Base-by-base conservation (phyloP, 176 grass and related monocot species). In the Rhynchospora breviuscula region DNA sequence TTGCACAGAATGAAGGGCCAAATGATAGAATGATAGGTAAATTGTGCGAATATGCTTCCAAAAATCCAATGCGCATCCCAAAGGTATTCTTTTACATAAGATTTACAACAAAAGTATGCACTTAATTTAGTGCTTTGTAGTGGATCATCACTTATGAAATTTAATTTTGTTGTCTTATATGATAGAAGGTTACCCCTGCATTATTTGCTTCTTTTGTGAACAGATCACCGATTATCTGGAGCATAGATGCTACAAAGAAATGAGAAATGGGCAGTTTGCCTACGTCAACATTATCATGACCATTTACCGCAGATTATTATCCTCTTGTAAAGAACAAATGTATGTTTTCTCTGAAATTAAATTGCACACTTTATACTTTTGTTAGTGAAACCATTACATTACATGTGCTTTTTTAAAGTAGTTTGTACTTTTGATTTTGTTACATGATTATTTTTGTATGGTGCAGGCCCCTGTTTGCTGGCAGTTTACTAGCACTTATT, bases 251-350 rank as follows among this genome's bases (percentile, higher is more conserved):
- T 99, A 95, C 78, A 95, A 85, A 87, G 96, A 99, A 75, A 85
- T 95, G 66, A 93, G 96, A 90, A 88, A 56, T n/a, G 93, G 91
- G 80, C 93, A 89, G 81, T 93, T 90, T 54, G 91, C 93, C 78
- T 93, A 83, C 81, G 93, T 88, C 47, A 99, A 99, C 88, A 81
- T 89, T 56, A 86, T 99, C 84, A 93, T 95, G 93, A 82, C 90
- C 78, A 99, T 99, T 90, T 99, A 95, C 80, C 93, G 93, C 54
- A 99, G 84, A 59, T 79, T 99, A 63, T 87, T 93, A 59, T 89
- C 90, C 90, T 90, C 91, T 48, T 99, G 96, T 85, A 95, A 75
- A 87, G 93, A 95, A 31, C 96, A 99, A 85, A 99, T 99, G 96
- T 99, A 53, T 89, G 93, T 91, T 68, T 33, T 59, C 45, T 60